Evolutionary conservation across 345 rosid genomes (phyloP).

Genomic region (Rhodamnia rubescens): DNA sequence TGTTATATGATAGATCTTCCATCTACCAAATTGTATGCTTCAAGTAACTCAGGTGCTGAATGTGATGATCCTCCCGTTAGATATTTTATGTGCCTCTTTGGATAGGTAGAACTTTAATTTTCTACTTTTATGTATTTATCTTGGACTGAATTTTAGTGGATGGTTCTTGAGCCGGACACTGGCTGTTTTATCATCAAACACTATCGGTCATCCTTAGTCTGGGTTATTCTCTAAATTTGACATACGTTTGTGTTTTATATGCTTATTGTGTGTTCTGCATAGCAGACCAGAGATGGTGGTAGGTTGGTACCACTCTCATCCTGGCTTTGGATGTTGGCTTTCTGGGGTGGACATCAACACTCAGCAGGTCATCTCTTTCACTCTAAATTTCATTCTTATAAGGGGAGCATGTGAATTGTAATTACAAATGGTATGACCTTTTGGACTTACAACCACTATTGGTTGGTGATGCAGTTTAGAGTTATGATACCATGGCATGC

Average conservation of each 20-base stretch:
- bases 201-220: not conserved
- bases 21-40: not conserved
- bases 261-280: constrained; percentile 1
- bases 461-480: not conserved
- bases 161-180: not conserved
- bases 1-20: not conserved
- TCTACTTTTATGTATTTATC: not conserved
- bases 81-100: not conserved
- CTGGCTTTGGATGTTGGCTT: constrained; percentile 99
- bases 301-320: constrained; percentile 99
- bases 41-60: not conserved
- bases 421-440: not conserved
- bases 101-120: not conserved
- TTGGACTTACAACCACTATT: not conserved
- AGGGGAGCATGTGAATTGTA: not conserved
- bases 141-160: not conserved
- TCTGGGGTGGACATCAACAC: constrained; percentile 99
- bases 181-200: not conserved
- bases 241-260: not conserved
- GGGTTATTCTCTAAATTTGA: not conserved
- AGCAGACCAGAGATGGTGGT: constrained; percentile 99
- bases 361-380: constrained; percentile 51
- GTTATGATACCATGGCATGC: not conserved
- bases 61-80: not conserved
- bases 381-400: not conserved